phyloP scores from a whole-genome alignment of 2,329 filamentous ascomycete genomes.

The Curvularia hawaiiensis region DNA sequence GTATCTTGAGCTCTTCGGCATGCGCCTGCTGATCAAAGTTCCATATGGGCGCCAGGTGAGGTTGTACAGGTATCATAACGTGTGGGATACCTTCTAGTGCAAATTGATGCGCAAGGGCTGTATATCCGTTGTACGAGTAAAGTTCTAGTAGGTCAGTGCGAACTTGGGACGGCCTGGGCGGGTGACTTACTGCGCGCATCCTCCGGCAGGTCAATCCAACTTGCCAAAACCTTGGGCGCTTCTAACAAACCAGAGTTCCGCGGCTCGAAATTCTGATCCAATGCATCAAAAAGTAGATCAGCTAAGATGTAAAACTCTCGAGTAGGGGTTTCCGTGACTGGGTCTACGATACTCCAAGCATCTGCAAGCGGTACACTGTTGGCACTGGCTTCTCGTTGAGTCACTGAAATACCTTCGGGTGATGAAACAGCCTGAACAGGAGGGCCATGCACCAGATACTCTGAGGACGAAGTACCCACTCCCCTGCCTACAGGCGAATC shows the following conservation, averaged over 20 bases:
- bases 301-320: slow-evolving; percentile 46
- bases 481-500: slow-evolving; percentile 14
- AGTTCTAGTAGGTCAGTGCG: slow-evolving; percentile 15
- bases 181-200: slow-evolving; percentile 35
- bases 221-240: slow-evolving; percentile 40
- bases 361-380: slow-evolving; percentile 38
- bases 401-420: background rate
- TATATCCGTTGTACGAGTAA: slow-evolving; percentile 37
- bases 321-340: slow-evolving; percentile 40
- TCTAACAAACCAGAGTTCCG: slow-evolving; percentile 43
- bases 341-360: slow-evolving; percentile 44
- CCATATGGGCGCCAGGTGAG: slow-evolving; percentile 35
- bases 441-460: background rate
- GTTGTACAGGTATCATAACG: slow-evolving; percentile 40
- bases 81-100: slow-evolving; percentile 42
- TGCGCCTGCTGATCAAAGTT: slow-evolving; percentile 37
- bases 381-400: slow-evolving; percentile 38
- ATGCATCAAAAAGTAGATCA: slow-evolving; percentile 41
- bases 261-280: slow-evolving; percentile 44
- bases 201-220: slow-evolving; percentile 37
- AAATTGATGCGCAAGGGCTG: slow-evolving; percentile 40
- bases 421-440: background rate
- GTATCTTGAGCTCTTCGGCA: slow-evolving; percentile 6
- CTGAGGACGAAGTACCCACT: slow-evolving; percentile 1
- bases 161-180: background rate